phyloP scores from a whole-genome alignment of 1,139 yeast species.

The Meyerozyma sp. region DNA sequence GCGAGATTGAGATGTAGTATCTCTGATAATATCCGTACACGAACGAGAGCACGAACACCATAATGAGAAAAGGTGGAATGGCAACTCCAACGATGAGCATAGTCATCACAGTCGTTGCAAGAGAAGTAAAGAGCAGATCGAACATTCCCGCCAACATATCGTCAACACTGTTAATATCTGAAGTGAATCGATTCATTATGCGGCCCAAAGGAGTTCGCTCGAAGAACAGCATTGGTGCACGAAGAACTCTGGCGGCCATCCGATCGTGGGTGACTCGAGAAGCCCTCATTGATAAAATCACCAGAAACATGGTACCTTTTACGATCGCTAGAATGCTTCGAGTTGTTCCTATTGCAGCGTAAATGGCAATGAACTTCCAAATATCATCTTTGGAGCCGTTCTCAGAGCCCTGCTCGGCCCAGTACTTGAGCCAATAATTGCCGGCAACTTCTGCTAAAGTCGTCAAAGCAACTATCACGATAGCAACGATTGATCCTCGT shows the following conservation, averaged over 20 bases:
- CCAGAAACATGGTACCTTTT: slow-evolving; percentile 8
- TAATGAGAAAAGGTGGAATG: slow-evolving; percentile 46
- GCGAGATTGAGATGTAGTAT: slow-evolving; percentile 46
- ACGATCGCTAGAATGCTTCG: slow-evolving; percentile 14
- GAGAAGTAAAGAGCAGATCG: slow-evolving; percentile 35
- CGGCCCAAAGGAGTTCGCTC: slow-evolving; percentile 28
- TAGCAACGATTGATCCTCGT: slow-evolving; percentile 14
- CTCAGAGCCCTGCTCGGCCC: slow-evolving; percentile 47
- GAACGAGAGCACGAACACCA: slow-evolving; percentile 35
- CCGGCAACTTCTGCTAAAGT: slow-evolving; percentile 22
- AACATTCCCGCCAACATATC: slow-evolving; percentile 43
- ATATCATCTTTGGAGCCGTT: slow-evolving; percentile 19
- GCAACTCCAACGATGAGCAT: slow-evolving; percentile 44
- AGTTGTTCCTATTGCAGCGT: slow-evolving; percentile 27
- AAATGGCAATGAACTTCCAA: slow-evolving; percentile 17
- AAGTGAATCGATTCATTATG: slow-evolving; percentile 49
- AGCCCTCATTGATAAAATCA: slow-evolving; percentile 18
- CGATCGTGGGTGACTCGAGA: slow-evolving; percentile 19
- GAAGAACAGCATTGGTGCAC: slow-evolving; percentile 27
- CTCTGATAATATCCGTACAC: slow-evolving; percentile 49
- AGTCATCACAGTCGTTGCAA: slow-evolving; percentile 42
- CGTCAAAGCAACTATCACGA: slow-evolving; percentile 9
- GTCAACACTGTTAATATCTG: slow-evolving; percentile 65
- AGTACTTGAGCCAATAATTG: slow-evolving; percentile 54
- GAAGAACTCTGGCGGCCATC: slow-evolving; percentile 20